Percentiles rank a stretch among this genome's conserved stretches.
These are phyloP conservation scores for Eutrema salsugineum DNA, from an alignment of 441 rosid species.

Conservation along the genomic window DNA sequence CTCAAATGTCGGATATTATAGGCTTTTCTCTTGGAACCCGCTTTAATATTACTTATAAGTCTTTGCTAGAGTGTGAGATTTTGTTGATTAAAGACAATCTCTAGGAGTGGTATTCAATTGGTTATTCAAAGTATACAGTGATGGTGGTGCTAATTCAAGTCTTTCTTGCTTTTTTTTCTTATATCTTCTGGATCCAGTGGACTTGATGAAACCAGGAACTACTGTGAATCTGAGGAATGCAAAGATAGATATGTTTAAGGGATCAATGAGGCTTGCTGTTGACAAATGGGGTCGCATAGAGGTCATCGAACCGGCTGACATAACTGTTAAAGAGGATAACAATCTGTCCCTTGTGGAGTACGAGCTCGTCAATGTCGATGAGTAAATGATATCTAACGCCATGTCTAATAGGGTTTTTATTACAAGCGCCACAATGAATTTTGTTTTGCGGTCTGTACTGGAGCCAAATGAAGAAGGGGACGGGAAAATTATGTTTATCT, in stretches of 20 bases:
- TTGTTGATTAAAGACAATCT: background rate
- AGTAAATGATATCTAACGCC: conserved; percentile 30
- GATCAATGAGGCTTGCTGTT: conserved; percentile 53
- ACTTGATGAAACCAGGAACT: conserved; percentile 40
- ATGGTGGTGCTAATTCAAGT: background rate
- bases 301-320: conserved; percentile 32
- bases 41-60: background rate
- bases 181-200: conserved; percentile 29
- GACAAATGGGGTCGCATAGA: conserved; percentile 57
- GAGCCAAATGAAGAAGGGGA: background rate
- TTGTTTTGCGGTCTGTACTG: background rate
- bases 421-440: background rate
- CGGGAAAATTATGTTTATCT: background rate
- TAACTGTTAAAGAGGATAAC: conserved; percentile 38
- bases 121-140: background rate
- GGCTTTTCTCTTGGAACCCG: background rate
- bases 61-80: background rate
- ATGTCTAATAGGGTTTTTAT: conserved; percentile 4
- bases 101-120: background rate
- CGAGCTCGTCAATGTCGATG: conserved; percentile 43
- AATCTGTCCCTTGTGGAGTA: conserved; percentile 47
- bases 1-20: background rate
- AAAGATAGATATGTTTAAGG: conserved; percentile 51
- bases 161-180: background rate
- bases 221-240: conserved; percentile 46